phyloP scores from a whole-genome alignment of 345 rosid genomes.

The Lumnitzera racemosa region DNA sequence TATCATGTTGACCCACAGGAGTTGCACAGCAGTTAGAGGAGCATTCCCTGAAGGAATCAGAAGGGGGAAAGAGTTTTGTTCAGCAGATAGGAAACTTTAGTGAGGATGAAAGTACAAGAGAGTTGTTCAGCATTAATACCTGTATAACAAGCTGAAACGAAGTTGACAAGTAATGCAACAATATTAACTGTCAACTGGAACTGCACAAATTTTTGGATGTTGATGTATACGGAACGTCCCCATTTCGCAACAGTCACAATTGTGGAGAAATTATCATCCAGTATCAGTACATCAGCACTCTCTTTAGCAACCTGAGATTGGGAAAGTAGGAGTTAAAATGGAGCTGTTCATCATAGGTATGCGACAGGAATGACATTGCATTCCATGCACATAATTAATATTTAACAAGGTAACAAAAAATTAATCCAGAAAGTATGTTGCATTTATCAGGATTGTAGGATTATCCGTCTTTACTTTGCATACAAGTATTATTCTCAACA shows the following conservation, averaged over 20 bases:
- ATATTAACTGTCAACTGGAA: constrained; percentile 90
- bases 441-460: too few species aligned
- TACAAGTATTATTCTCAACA: too few species aligned
- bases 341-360: background rate
- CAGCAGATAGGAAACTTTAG: background rate
- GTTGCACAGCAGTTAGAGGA: constrained; percentile 73
- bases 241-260: constrained; percentile 93
- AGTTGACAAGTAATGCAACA: constrained; percentile 76
- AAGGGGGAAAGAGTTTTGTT: background rate
- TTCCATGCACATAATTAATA: constrained; percentile 1
- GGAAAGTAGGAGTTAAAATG: background rate
- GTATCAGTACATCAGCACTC: constrained; percentile 93
- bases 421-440: too few species aligned
- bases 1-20: constrained; percentile 87
- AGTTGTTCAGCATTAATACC: constrained; percentile 30
- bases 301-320: constrained; percentile 85
- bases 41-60: constrained; percentile 42
- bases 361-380: background rate
- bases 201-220: constrained; percentile 93
- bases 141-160: constrained; percentile 88
- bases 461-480: too few species aligned
- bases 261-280: constrained; percentile 91
- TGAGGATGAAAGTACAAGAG: constrained; percentile 6
- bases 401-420: too few species aligned
- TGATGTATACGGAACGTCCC: constrained; percentile 92